phyloP scores from a whole-genome alignment of 2,329 filamentous ascomycete species.

The Lecanicillium sp. region DNA sequence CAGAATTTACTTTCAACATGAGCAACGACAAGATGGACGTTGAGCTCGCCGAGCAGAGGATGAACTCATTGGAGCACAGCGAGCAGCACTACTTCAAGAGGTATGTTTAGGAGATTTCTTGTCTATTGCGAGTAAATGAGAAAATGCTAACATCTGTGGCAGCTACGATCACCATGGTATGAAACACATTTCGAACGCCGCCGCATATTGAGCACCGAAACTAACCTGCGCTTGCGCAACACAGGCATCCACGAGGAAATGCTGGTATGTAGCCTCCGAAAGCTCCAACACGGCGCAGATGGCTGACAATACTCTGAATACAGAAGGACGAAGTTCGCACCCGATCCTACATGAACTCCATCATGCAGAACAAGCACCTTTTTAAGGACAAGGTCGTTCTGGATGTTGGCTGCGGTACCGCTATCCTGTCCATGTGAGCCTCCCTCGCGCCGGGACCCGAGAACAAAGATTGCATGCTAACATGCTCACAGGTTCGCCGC shows the following conservation, averaged over 20 bases:
- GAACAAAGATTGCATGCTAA: slow-evolving; percentile 1
- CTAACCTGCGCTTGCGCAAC: slow-evolving; percentile 12
- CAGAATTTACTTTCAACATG: slow-evolving; percentile 33
- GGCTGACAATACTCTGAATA: slow-evolving; percentile 16
- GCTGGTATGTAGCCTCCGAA: slow-evolving; percentile 63
- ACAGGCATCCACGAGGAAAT: slow-evolving; percentile 95
- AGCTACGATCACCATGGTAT: slow-evolving; percentile 98
- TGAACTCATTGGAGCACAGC: slow-evolving; percentile 77
- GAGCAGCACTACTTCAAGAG: slow-evolving; percentile 99
- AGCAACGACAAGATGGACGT: slow-evolving; percentile 51
- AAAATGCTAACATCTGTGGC: slow-evolving; percentile 31
- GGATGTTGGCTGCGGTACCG: slow-evolving; percentile 94
- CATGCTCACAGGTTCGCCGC: slow-evolving; percentile 73
- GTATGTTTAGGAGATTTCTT: slow-evolving; percentile 39
- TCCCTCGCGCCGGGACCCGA: not conserved
- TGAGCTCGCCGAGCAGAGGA: slow-evolving; percentile 54
- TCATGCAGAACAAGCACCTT: slow-evolving; percentile 94
- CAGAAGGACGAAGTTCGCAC: slow-evolving; percentile 99
- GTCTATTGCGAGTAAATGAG: slow-evolving; percentile 17
- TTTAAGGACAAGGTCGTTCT: slow-evolving; percentile 81
- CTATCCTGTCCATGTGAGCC: slow-evolving; percentile 93
- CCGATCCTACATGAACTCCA: slow-evolving; percentile 92
- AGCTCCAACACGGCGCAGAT: slow-evolving; percentile 8
- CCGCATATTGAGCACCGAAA: slow-evolving; percentile 23
- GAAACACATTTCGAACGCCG: slow-evolving; percentile 16